Evolutionary conservation across 345 rosid genomes (phyloP), one percentile per base, ranked within the genome.

Genomic region (Melastoma malabathricum): DNA sequence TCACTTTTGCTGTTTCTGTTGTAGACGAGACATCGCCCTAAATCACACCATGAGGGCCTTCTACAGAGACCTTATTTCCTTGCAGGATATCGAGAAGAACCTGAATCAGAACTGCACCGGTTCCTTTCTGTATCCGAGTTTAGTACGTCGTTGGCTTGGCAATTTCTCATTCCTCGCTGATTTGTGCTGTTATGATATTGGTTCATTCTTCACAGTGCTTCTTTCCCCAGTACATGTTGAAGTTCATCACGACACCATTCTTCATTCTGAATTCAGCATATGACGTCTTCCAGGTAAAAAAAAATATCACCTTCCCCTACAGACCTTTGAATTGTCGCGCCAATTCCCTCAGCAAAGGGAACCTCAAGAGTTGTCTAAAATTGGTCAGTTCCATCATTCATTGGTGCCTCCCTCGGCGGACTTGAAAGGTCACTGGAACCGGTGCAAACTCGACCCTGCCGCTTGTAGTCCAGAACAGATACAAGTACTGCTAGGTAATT

Each of bases 251-350:
- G 38, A 78, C 85, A 18, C 95, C 96, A 12, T 64, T 72, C 65
- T 92, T 92, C 67, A 72, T 92, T 68, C 59, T 92, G 69, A 92
- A 92, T 66, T 62, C 98, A 46, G 98, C 95, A 43, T 92, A 92
- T 52, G 96, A 92, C 65, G 89, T 80, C 48, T 92, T 47, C 69
- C 98, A 92, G 75, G 98, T 84, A 72, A 18, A 31, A 72, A 15
- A 31, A 7, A 9, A 5, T 2, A 5, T 31, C 10, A 7, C 31
- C 10, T 31, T 31, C 9, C 1, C 7, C 10, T 5, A 31, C 7
- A 31, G 10, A 5, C 6, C 1, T 31, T 31, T 31, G 38, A 31
- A 31, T 9, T 31, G 38, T 31, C 7, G 38, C 2, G 38, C 38
- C 38, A 31, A 9, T 31, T 31, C 7, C 38, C 1, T 31, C 38